phyloP scores from a whole-genome alignment of 164 flowering plant species.

The Magnolia sinica region DNA sequence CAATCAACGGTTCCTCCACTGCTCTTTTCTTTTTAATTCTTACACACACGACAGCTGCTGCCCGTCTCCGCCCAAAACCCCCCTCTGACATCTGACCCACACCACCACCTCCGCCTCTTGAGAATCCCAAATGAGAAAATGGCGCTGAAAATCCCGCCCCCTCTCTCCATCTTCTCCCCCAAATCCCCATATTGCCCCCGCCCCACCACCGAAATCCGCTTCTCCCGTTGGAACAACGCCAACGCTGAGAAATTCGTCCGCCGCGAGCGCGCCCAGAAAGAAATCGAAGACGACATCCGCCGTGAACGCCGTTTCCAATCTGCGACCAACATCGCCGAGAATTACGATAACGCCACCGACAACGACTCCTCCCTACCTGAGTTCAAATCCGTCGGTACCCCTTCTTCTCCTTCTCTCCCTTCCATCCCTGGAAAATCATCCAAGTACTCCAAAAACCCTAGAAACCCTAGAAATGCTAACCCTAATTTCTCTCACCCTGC shows the following conservation, averaged over 20 bases:
- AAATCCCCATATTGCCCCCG: conserved; percentile 25
- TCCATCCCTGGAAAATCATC: conserved; percentile 69
- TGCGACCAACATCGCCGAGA: conserved; percentile 42
- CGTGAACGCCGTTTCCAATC: conserved; percentile 53
- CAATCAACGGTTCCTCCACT: not conserved
- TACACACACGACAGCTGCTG: too few species aligned
- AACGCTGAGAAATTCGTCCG: conserved; percentile 56
- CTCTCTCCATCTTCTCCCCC: conserved; percentile 56
- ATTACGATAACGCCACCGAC: conserved; percentile 16
- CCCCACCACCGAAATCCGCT: conserved; percentile 50
- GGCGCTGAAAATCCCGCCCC: conserved; percentile 20
- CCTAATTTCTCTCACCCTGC: conserved; percentile 17
- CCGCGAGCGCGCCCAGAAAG: conserved; percentile 46
- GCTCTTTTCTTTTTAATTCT: not conserved
- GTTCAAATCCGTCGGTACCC: conserved; percentile 70
- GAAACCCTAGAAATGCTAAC: not conserved
- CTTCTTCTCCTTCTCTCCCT: conserved; percentile 69
- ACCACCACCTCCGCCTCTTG: too few species aligned
- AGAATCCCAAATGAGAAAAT: not conserved
- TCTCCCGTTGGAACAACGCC: conserved; percentile 94
- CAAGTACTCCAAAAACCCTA: conserved; percentile 56
- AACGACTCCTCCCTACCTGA: conserved; percentile 6
- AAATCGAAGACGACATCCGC: conserved; percentile 77
- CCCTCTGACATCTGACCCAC: too few species aligned
- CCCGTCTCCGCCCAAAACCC: too few species aligned